Base-by-base conservation (phyloP, 2,329 filamentous ascomycete species). In the Epichloe typhina region DNA sequence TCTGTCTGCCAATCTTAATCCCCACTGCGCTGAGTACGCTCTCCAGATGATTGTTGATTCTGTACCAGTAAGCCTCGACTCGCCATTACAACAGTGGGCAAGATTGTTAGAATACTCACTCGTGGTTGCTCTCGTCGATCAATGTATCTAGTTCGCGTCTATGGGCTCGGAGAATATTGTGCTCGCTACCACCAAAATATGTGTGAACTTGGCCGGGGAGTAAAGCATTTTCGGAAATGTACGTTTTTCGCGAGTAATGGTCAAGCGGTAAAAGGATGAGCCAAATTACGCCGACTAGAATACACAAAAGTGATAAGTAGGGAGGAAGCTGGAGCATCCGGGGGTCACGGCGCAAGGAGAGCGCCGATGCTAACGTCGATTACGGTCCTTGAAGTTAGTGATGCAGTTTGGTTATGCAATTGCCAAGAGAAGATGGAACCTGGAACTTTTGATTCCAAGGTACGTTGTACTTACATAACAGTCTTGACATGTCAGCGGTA, bases 161-260 rank as follows among this genome's bases (percentile, higher is more conserved):
- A 66, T 94, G 97, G 7, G 88, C 93, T 45, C 89, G 79, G 62
- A 97, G 90, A 56, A 97, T 80, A 66, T 96, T 86, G 71, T 97
- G 90, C 65, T 98, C 93, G 66, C 88, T 95, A 17, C 93, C 93
- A 6, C 87, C 84, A 64, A 98, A 98, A 68, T 98, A 98, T 1
- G 93, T 95, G 69, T 97, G 91, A 8, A 97, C 93, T 68, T 98
- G 93, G 2, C 90, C 93, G 0, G 93, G 93, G 13, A 98, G 74
- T 36, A 98, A 80, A 11, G 93, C 93, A 66, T 98, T 98, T 67
- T 98, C 93, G 42, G 91, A 97, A 52, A 98, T 93, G 67, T 98
- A 98, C 1, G 91, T 98, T 53, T 80, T 77, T 57, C 93, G 82
- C 47, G 89, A 95, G 71, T 97, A 95, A 57, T 90, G 80, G 67